Conservation (phyloP, 345 rosid genomes). For the Eutrema heterophyllum region DNA sequence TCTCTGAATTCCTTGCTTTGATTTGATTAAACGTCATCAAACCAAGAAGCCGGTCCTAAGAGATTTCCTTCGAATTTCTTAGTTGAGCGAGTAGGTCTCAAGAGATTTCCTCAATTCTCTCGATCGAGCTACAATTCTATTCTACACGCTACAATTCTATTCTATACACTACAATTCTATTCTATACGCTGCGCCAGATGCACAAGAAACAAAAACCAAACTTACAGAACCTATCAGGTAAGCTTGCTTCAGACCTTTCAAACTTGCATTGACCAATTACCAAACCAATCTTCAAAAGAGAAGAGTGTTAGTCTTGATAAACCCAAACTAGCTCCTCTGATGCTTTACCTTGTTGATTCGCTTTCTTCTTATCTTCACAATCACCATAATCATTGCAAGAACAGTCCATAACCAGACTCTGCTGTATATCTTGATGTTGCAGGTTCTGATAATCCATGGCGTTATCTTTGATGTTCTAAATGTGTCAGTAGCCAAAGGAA, state of each 20-base stretch:
- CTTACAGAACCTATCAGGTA: neutral
- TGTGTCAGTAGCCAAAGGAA: conserved; percentile 7
- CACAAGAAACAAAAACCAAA: neutral
- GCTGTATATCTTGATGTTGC: conserved; percentile 1
- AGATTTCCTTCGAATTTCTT: neutral
- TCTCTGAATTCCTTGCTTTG: neutral
- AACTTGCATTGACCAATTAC: conserved; percentile 6
- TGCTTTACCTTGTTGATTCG: neutral
- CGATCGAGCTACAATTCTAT: neutral
- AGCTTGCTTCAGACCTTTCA: conserved; percentile 5
- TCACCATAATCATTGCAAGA: neutral
- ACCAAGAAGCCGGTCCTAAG: neutral
- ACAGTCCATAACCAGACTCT: neutral
- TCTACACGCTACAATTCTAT: too few relatives aligned
- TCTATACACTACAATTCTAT: too few relatives aligned
- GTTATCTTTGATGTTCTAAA: neutral
- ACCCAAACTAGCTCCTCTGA: conserved; percentile 8
- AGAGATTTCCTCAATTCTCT: neutral
- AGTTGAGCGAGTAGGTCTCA: neutral
- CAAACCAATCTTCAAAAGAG: neutral
- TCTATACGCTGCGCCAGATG: too few relatives aligned
- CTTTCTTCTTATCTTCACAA: neutral
- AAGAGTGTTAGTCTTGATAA: neutral
- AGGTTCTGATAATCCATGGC: neutral
- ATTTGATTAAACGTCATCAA: neutral